Evolutionary conservation across 1,284 basidiomycete species (phyloP), one percentile per base, ranked within the genome.

Genomic region (Takashimella koratensis): DNA sequence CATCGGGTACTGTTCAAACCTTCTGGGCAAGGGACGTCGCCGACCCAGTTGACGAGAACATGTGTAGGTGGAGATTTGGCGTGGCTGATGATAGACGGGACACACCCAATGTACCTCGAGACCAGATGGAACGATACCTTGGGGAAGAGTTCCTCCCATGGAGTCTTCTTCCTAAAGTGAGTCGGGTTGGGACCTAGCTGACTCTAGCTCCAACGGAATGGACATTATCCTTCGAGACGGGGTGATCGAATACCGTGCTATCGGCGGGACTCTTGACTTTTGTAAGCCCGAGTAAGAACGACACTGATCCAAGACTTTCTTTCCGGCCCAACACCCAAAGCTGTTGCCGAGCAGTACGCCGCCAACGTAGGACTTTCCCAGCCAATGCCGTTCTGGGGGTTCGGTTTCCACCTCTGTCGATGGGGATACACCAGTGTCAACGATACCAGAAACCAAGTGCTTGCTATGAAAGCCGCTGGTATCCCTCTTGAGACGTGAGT

Each of bases 331-430:
- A 78, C 77, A 16, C 83, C 85, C n/a, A 76, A 78, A 30, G 76
- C 79, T 21, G 86, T 87, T 10, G 79, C 86, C 39, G 79, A 84
- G 53, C 87, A 89, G 66, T 87, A 88, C 62, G 79, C 83, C 8
- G 50, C 63, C 23, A 51, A 65, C 16, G 63, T 68, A 6, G 71
- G 72, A 1, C 43, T 54, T 3, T 66, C 72, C 10, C 58, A 60
- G 22, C 53, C 56, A 36, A 62, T 68, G 49, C 70, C 71, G 5
- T 67, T 64, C 51, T 73, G 71, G 72, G 54, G 64, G 4, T 65
- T 73, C 30, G 72, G 71, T 4, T 68, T 73, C 54, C 72, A 74
- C 51, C 62, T 73, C 13, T 73, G 67, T 51, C 77, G 84, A 53
- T 66, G 63, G 64, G 61, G 61, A 13, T 69, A 65, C 45, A 59